Percentiles rank a stretch among this genome's conserved stretches.
phyloP scores from a whole-genome alignment of 495 filamentous ascomycete genomes.

The Aspergillus biplanus region DNA sequence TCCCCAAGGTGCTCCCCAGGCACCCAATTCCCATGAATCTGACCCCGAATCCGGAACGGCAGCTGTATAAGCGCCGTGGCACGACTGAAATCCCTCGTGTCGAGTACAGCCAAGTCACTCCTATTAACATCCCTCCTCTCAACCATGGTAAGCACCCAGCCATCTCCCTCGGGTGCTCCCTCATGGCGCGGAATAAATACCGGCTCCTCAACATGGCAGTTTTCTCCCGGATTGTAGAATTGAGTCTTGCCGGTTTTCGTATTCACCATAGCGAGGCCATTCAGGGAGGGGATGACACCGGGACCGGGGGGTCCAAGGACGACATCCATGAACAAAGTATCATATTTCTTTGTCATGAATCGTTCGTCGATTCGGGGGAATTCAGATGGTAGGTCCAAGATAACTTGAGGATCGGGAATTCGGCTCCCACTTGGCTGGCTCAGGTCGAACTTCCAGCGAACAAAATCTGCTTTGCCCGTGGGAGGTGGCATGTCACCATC shows the following conservation, averaged over 20 bases:
- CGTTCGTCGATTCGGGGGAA: not conserved
- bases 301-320: not conserved
- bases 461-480: not conserved
- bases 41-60: not conserved
- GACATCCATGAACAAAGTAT: not conserved
- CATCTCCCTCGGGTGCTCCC: not conserved
- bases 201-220: not conserved
- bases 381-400: not conserved
- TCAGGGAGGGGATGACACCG: not conserved
- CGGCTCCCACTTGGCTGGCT: not conserved
- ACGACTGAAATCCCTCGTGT: not conserved
- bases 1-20: not conserved
- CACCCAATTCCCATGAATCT: not conserved
- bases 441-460: not conserved
- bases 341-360: not conserved
- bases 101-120: not conserved
- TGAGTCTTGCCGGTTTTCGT: not conserved
- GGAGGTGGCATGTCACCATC: not conserved
- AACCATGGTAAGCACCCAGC: not conserved
- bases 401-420: not conserved
- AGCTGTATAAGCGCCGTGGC: not conserved
- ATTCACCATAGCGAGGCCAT: not conserved
- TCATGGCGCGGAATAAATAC: not conserved
- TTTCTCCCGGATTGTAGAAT: not conserved
- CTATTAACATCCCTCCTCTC: not conserved